Evolutionary conservation across 345 rosid genomes (phyloP), one percentile per base, ranked within the genome.

Genomic region (Conringia planisiliqua): DNA sequence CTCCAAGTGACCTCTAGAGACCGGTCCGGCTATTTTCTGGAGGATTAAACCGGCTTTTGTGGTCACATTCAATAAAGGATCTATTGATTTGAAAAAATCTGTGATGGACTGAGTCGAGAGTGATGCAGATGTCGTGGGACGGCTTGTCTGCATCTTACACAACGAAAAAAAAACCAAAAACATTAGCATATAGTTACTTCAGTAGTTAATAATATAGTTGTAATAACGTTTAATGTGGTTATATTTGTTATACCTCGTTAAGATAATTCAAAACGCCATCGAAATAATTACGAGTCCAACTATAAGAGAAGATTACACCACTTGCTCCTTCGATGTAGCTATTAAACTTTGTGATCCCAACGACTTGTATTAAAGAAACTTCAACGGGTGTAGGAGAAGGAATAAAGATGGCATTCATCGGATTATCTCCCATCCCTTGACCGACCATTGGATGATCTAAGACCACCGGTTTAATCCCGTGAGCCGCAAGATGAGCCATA

Each of bases 381-480:
- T 90, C 93, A 3, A 90, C 90, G 0, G 88, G 90, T 0, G 24
- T n/a, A 46, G 87, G 84, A 18, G 96, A 85, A 9, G 97, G 98
- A 47, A 89, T 50, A 26, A 76, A 56, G 17, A 90, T 62, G n/a
- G 82, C 86, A 61, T 90, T 90, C 91, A 85, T 83, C 0, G 97
- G 93, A 67, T 86, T 90, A 56, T 93, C 96, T 1, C 89, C 81
- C 98, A 90, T 86, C 10, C 90, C 97, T 72, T 85, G 88, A 3
- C 98, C 98, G 14, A 93, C 91, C 83, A 83, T 73, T 0, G 90
- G 89, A 26, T 88, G 90, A 35, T 93, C 84, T 52, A 83, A 26
- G 14, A 78, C 56, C 60, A 78, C 9, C 55, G 87, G 88, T 5
- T 72, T 46, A 13, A 93, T 81, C 17, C 86, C 83, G 4, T 82